These are phyloP conservation scores for Aspergillus sp. DNA, from an alignment of 2,329 filamentous ascomycete species.

Conservation along the genomic window DNA sequence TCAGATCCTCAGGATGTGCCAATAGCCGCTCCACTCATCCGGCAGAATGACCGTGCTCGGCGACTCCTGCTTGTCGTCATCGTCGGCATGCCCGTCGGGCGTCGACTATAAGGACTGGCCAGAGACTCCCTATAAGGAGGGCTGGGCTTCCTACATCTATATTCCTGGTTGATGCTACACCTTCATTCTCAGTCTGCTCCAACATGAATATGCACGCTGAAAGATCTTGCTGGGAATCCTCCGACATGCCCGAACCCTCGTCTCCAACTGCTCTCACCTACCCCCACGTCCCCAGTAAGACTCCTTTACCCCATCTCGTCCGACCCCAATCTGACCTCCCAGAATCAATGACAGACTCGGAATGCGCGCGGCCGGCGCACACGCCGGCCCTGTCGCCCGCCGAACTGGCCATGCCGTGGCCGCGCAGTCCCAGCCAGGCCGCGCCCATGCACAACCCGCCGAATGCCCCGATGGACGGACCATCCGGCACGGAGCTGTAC, in stretches of 20 bases:
- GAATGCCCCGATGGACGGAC: not conserved
- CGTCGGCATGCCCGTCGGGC: not conserved
- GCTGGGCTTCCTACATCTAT: too few relatives aligned
- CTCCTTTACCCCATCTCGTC: not conserved
- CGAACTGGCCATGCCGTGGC: conserved; percentile 7
- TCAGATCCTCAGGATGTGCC: conserved; percentile 12
- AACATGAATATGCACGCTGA: conserved; percentile 26
- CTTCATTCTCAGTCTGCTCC: too few relatives aligned
- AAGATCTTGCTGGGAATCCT: conserved; percentile 31
- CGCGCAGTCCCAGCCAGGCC: conserved; percentile 13
- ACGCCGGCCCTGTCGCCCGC: conserved; percentile 7
- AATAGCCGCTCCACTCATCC: conserved; percentile 3
- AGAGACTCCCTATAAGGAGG: too few relatives aligned
- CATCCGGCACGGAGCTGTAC: conserved; percentile 32
- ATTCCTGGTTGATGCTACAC: too few relatives aligned
- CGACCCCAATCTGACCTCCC: not conserved
- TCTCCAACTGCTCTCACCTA: conserved; percentile 20
- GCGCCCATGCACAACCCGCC: not conserved
- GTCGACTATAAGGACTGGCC: not conserved
- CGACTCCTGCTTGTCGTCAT: conserved; percentile 7
- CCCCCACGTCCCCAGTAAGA: conserved; percentile 25
- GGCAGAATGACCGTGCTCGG: too few relatives aligned
- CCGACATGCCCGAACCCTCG: conserved; percentile 26
- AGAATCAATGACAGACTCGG: conserved; percentile 29
- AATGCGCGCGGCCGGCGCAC: conserved; percentile 25